A percentile compares a stretch with the other conserved stretches of the same genome.
Evolutionary conservation across 306 rosid genomes (phyloP).

Genomic region (Cucurbita maxima): DNA sequence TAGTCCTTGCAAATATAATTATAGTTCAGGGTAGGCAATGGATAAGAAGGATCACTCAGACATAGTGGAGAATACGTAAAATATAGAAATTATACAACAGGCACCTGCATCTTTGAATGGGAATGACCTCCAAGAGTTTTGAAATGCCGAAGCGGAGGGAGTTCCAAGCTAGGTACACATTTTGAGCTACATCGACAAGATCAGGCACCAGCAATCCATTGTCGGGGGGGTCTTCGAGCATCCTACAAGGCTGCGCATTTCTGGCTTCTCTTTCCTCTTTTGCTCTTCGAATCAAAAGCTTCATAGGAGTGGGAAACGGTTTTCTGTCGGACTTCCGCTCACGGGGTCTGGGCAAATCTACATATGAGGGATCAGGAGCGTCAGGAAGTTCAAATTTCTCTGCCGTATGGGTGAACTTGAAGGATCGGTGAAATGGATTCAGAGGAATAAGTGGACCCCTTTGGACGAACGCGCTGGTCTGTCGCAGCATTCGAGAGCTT

Average conservation of each 20-base stretch:
- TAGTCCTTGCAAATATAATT: neutral
- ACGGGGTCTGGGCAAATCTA: conserved; percentile 44
- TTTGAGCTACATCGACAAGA: conserved; percentile 46
- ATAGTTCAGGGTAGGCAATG: neutral
- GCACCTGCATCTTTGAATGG: conserved; percentile 51
- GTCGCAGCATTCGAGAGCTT: neutral
- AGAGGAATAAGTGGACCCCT: neutral
- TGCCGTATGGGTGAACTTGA: neutral
- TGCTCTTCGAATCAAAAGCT: conserved; percentile 49
- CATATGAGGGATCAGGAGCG: conserved; percentile 19
- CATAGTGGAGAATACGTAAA: no score
- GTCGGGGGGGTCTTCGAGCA: conserved; percentile 48
- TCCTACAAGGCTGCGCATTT: conserved; percentile 44
- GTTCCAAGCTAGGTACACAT: conserved; percentile 39
- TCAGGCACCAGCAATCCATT: conserved; percentile 73
- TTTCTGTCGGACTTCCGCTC: conserved; percentile 45
- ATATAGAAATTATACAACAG: neutral
- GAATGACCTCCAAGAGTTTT: conserved; percentile 33
- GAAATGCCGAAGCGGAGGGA: conserved; percentile 34
- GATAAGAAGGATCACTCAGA: neutral
- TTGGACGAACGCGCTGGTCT: neutral
- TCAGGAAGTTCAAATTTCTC: neutral
- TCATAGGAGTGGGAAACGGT: conserved; percentile 65
- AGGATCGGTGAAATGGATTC: neutral
- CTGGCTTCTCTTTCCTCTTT: conserved; percentile 48